Percentiles rank a stretch among this genome's conserved stretches.
phyloP scores from a whole-genome alignment of 1,284 basidiomycete species.

The Stereum hirsutum region DNA sequence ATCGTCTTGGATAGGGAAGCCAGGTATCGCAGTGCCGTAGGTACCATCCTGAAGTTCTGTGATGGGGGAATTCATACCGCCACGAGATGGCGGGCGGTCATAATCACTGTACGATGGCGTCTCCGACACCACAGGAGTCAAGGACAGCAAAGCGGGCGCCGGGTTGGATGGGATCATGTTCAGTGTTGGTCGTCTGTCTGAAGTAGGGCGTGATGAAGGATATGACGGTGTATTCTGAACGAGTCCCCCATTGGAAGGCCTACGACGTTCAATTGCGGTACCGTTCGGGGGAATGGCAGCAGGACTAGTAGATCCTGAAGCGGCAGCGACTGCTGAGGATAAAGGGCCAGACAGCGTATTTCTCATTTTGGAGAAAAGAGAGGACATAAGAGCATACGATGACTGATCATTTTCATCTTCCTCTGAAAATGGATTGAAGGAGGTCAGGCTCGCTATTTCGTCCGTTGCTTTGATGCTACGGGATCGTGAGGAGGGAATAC shows the following conservation, averaged over 20 bases:
- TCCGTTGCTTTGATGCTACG: slow-evolving; percentile 56
- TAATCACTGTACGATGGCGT: slow-evolving; percentile 58
- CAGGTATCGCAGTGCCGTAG: slow-evolving; percentile 69
- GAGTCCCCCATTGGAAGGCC: slow-evolving; percentile 39
- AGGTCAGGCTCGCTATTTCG: slow-evolving; percentile 65
- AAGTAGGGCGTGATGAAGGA: slow-evolving; percentile 33
- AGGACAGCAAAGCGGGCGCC: slow-evolving; percentile 73
- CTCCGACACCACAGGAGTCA: slow-evolving; percentile 73
- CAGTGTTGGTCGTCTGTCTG: slow-evolving; percentile 51
- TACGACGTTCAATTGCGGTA: slow-evolving; percentile 36
- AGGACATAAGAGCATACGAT: slow-evolving; percentile 70
- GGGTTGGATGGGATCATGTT: slow-evolving; percentile 41
- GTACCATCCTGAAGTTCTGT: slow-evolving; percentile 48
- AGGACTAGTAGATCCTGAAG: slow-evolving; percentile 24
- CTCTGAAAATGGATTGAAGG: slow-evolving; percentile 79
- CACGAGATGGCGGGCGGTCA: slow-evolving; percentile 51
- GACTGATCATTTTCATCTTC: slow-evolving; percentile 81
- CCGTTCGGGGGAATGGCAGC: slow-evolving; percentile 16
- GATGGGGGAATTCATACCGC: slow-evolving; percentile 36
- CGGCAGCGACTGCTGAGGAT: slow-evolving; percentile 29
- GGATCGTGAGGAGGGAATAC: slow-evolving; percentile 5
- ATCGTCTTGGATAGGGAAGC: slow-evolving; percentile 79
- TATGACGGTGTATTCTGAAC: slow-evolving; percentile 36
- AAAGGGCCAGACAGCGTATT: slow-evolving; percentile 62
- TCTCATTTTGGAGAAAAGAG: slow-evolving; percentile 69